Base-by-base conservation (phyloP, 345 rosid species). In the Salix koriyanagi region DNA sequence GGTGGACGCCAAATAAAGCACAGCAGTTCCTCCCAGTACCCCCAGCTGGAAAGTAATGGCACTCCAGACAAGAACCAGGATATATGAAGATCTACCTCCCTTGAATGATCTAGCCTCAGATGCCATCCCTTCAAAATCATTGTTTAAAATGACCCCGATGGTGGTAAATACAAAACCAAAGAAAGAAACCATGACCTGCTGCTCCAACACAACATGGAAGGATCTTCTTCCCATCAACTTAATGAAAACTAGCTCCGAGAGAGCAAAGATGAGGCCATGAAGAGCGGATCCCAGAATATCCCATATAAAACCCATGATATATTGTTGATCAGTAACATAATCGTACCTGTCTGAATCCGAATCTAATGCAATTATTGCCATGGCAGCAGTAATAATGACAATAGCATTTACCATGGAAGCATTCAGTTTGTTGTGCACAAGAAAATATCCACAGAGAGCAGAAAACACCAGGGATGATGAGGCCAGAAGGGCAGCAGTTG, bases 121-220 rank as follows among this genome's bases (percentile, higher is more conserved):
- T 16, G 39, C 76, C 88, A 90, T 89, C 26, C 84, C 88, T 65
- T 80, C 79, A 48, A 91, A 90, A 75, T 89, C 97, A 0, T 82
- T 76, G 25, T 81, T 94, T 69, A 82, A 64, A n/a, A 87, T 69
- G 26, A 92, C 79, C 1, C 96, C 98, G 7, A 88, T 67, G 21
- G 90, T 89, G n/a, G 97, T 90, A 78, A 94, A 91, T 23, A 84
- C 41, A 23, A 89, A 94, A 50, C 88, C 97, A 10, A 85, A 73
- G 1, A 91, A 75, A 0, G 98, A 92, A 71, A 94, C 97, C 94
- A 88, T 87, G 42, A 84, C 88, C 77, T 92, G 97, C 76, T 94
- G 97, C 85, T 91, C 98, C 80, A 94, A 66, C 58, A 94, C 97
- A 25, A 91, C 97, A 39, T 92, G 97, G 72, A 92, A 94, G 37